Evolutionary conservation across 164 flowering plant genomes (phyloP).

Genomic region (Magnolia sinica): DNA sequence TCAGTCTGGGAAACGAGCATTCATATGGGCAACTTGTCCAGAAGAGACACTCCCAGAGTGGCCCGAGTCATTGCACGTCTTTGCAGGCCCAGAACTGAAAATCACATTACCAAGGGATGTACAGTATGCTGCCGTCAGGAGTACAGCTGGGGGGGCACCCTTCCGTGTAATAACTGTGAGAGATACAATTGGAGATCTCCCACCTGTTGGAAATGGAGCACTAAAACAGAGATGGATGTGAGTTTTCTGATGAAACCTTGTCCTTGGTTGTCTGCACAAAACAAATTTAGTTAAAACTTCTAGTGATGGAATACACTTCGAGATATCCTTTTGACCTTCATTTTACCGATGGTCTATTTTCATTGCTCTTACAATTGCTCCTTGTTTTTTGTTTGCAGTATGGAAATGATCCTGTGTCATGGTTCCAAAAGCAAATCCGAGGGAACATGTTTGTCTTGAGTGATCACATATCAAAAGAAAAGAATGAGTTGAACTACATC

Average conservation of each 20-base stretch:
- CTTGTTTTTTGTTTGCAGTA: slow-evolving; percentile 45
- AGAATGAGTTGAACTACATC: slow-evolving; percentile 27
- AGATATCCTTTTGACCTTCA: too few relatives aligned
- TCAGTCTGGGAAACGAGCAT: too few relatives aligned
- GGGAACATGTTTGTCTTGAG: slow-evolving; percentile 41
- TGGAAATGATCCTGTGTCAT: slow-evolving; percentile 58
- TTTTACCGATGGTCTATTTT: not conserved
- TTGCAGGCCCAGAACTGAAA: too few relatives aligned
- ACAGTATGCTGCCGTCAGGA: too few relatives aligned
- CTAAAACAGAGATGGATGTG: slow-evolving; percentile 85
- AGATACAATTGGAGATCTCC: too few relatives aligned
- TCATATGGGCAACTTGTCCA: too few relatives aligned
- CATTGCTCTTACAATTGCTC: slow-evolving; percentile 1
- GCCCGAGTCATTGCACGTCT: too few relatives aligned
- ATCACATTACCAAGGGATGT: too few relatives aligned
- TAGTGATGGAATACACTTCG: not conserved
- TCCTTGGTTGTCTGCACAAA: not conserved
- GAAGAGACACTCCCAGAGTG: too few relatives aligned
- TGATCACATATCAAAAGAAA: slow-evolving; percentile 92
- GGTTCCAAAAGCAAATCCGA: slow-evolving; percentile 89
- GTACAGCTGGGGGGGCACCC: too few relatives aligned
- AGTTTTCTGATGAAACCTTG: slow-evolving; percentile 78
- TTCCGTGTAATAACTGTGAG: too few relatives aligned
- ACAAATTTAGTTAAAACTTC: not conserved
- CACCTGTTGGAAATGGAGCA: slow-evolving; percentile 24